Base-by-base conservation (phyloP, 306 rosid species). In the Senna tora region DNA sequence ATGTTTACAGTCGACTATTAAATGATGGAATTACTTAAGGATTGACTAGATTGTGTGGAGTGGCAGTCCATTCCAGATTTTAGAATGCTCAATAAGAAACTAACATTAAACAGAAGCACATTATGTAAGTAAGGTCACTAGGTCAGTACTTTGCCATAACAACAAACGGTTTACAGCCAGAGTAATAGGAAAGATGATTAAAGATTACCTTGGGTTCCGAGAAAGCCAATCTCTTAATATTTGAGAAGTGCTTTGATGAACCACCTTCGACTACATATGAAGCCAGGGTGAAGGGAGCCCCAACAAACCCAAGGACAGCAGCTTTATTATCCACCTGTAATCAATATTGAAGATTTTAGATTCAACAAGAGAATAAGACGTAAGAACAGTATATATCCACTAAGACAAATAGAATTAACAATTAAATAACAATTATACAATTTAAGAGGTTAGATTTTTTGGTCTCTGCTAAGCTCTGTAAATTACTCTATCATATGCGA, bases 221-320 rank as follows among this genome's bases (percentile, higher is more conserved):
- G 82, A 90, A 90, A 57, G 96, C 96, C 67, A 90, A 49, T 83
- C 91, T 87, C 82, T 91, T 91, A 74, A 94, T 94, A 71, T 94
- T 91, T 11, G 97, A 80, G 78, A 94, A 94, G 80, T 94, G 89
- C 74, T 94, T 94, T 5, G 99, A 94, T 21, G 99, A 89, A 82
- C 99, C 97, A 16, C 99, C 99, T 83, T 94, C 99, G 28, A 94
- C 99, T 69, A 94, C 99, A 42, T 94, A 94, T 1, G 97, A 94
- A 49, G 99, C 99, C 56, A 94, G 78, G 74, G 99, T 94, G 69
- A 94, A 94, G 1, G 99, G 99, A 77, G 97, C 99, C 30, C 99
- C 99, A 2, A 94, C 99, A 69, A 94, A 94, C 71, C 99, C 97
- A 50, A 94, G 88, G 67, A 91, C 97, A 4, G 97, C 97, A 39